Conservation (phyloP, 768 basidiomycete genomes). For the Amanita pseudoporphyria region DNA sequence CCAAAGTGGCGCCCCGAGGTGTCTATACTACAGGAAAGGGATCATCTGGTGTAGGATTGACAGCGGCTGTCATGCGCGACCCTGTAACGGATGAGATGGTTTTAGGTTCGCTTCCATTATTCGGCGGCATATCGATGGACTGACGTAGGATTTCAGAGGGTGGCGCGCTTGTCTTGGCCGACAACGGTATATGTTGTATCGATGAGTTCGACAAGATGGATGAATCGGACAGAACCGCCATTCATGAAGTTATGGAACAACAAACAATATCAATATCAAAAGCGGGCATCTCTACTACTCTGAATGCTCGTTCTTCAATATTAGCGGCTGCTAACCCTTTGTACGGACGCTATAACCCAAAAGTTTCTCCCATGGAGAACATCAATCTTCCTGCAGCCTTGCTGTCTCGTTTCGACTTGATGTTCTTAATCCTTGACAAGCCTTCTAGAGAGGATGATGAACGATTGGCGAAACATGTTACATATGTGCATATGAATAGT, state of each 20-base stretch:
- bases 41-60: conserved; percentile 96
- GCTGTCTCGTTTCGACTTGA: conserved; percentile 89
- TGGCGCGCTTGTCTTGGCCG: conserved; percentile 96
- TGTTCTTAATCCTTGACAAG: conserved; percentile 96
- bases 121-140: background rate
- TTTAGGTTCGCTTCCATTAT: conserved; percentile 51
- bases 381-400: conserved; percentile 98
- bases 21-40: conserved; percentile 98
- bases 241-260: conserved; percentile 99
- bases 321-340: conserved; percentile 97
- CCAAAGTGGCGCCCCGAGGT: conserved; percentile 95
- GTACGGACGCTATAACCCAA: conserved; percentile 97
- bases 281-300: conserved; percentile 96
- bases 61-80: conserved; percentile 98
- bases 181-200: conserved; percentile 99
- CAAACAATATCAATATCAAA: conserved; percentile 99
- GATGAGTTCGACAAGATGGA: conserved; percentile 99
- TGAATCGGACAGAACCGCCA: conserved; percentile 92
- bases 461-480: conserved; percentile 92
- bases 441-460: conserved; percentile 94
- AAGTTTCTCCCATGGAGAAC: conserved; percentile 96
- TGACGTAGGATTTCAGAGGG: conserved; percentile 58
- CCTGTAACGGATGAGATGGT: conserved; percentile 99
- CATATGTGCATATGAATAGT: conserved; percentile 96
- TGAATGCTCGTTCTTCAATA: conserved; percentile 96